These are phyloP conservation scores for Gossypium herbaceum DNA, from an alignment of 345 rosid species.

Conservation along the genomic window DNA sequence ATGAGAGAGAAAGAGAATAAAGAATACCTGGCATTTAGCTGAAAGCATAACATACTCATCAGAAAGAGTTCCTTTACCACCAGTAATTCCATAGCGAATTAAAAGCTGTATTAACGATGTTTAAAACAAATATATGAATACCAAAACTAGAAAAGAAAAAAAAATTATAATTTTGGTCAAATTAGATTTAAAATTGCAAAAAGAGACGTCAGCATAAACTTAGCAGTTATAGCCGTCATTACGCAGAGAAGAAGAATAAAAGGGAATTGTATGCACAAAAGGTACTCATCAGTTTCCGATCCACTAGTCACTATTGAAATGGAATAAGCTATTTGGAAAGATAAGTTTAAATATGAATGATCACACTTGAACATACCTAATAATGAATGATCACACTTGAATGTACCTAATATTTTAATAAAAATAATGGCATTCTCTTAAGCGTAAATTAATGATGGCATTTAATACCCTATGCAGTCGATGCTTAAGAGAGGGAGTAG, in stretches of 20 bases:
- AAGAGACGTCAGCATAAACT: not conserved
- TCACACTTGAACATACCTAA: not conserved
- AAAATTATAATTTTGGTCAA: not conserved
- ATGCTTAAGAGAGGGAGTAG: not conserved
- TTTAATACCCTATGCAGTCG: not conserved
- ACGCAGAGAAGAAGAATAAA: not conserved
- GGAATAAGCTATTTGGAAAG: not conserved
- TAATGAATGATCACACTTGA: not conserved
- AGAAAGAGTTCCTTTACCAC: slow-evolving; percentile 61
- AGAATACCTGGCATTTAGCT: slow-evolving; percentile 76
- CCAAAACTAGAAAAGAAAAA: not conserved
- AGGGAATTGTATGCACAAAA: not conserved
- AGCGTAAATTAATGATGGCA: not conserved
- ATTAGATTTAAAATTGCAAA: not conserved
- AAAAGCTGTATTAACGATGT: slow-evolving; percentile 51
- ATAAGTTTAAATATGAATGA: not conserved
- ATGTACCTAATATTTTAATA: not conserved
- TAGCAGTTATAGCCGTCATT: not conserved
- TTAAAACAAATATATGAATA: not conserved
- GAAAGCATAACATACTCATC: slow-evolving; percentile 86
- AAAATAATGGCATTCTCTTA: not conserved
- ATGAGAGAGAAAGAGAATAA: not conserved
- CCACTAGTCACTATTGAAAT: not conserved
- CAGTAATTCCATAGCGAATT: slow-evolving; percentile 49
- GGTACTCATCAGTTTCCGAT: not conserved